phyloP scores from a whole-genome alignment of 495 filamentous ascomycete species.

The Podospora australis region DNA sequence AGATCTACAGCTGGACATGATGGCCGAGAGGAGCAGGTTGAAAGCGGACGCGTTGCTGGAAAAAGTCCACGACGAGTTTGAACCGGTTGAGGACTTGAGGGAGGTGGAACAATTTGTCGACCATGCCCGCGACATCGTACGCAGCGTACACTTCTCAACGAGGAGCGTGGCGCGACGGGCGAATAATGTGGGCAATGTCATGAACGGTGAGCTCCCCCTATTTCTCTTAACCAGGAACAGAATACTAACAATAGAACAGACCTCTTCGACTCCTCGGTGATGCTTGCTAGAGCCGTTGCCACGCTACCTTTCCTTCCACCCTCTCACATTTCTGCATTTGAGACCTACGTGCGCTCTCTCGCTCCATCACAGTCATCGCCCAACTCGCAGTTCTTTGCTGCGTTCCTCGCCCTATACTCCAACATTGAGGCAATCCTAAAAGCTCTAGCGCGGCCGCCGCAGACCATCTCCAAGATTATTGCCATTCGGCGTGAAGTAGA shows the following conservation, averaged over 20 bases:
- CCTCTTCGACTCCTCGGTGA: conserved; percentile 57
- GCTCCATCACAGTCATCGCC: conserved; percentile 68
- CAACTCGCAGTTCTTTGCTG: conserved; percentile 62
- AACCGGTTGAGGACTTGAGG: conserved; percentile 76
- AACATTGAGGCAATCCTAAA: conserved; percentile 74
- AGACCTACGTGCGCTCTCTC: conserved; percentile 61
- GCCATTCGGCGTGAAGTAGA: conserved; percentile 61
- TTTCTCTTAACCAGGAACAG: conserved; percentile 22
- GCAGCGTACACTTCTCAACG: conserved; percentile 73
- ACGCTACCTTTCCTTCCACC: conserved; percentile 61
- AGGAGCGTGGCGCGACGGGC: conserved; percentile 69
- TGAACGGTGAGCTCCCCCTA: conserved; percentile 45
- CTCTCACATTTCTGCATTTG: conserved; percentile 62
- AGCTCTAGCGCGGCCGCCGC: conserved; percentile 74
- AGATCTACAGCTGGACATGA: conserved; percentile 82
- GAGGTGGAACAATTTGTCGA: conserved; percentile 91
- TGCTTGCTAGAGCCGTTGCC: conserved; percentile 52
- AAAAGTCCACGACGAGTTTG: conserved; percentile 78
- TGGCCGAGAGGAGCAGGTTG: conserved; percentile 77
- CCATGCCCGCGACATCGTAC: conserved; percentile 81
- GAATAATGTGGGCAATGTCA: conserved; percentile 49
- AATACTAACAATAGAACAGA: conserved; percentile 45
- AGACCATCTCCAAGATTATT: conserved; percentile 65
- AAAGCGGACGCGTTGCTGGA: conserved; percentile 81
- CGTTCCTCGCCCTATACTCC: conserved; percentile 66